Evolutionary conservation across 2,329 filamentous ascomycete genomes (phyloP).

Genomic region (Arthrinium phaeospermum): DNA sequence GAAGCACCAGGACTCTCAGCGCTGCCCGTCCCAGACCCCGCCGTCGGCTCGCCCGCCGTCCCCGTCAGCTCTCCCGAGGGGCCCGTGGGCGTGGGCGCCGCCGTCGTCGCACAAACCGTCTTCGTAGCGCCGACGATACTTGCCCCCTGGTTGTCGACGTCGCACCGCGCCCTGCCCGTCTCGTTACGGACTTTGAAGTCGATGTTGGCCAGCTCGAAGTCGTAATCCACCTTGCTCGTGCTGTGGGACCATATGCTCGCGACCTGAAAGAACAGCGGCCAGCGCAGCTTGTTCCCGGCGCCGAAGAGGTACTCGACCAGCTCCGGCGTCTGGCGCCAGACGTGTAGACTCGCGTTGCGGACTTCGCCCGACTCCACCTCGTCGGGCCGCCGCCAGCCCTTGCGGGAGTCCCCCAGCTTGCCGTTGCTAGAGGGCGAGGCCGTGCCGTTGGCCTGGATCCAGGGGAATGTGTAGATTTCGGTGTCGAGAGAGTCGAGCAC

Average conservation of each 20-base stretch:
- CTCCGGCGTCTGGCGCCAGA: constrained; percentile 25
- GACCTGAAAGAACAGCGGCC: constrained; percentile 19
- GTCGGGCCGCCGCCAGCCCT: constrained; percentile 8
- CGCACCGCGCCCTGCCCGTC: constrained; percentile 22
- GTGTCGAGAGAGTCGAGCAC: constrained; percentile 15
- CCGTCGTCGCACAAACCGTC: neutral
- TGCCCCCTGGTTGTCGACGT: constrained; percentile 20
- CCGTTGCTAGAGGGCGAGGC: constrained; percentile 16
- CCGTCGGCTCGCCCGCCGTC: neutral
- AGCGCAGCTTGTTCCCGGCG: neutral
- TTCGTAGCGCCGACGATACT: neutral
- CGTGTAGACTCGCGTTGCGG: constrained; percentile 27
- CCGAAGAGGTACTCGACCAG: constrained; percentile 18
- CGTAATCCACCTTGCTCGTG: constrained; percentile 17
- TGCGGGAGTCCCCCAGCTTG: constrained; percentile 12
- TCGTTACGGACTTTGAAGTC: constrained; percentile 26
- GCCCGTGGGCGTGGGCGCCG: neutral
- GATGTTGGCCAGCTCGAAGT: constrained; percentile 23
- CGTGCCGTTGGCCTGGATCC: constrained; percentile 23
- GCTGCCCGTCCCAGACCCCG: neutral
- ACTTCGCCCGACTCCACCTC: constrained; percentile 16
- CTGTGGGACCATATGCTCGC: constrained; percentile 20
- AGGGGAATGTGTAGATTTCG: constrained; percentile 24
- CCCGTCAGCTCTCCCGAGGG: neutral
- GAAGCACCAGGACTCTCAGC: neutral